Percentiles rank a stretch among this genome's conserved stretches.
Conservation (phyloP, 495 filamentous ascomycete genomes). For the Bathelium albidoporum region DNA sequence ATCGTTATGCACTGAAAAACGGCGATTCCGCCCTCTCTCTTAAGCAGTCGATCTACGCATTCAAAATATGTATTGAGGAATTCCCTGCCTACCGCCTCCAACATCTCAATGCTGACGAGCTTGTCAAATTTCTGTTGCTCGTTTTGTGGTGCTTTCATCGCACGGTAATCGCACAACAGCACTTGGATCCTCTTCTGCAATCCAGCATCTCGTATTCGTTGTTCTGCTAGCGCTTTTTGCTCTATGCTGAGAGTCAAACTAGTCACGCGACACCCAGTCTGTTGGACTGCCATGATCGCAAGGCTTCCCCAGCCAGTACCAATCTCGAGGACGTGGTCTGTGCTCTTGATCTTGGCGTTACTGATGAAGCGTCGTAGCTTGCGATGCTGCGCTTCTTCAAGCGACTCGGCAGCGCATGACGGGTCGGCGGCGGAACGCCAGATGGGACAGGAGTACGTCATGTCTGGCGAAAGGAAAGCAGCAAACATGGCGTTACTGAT, state of each 20-base stretch:
- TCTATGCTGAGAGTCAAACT: slow-evolving; percentile 21
- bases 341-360: slow-evolving; percentile 46
- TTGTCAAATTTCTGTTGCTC: slow-evolving; percentile 45
- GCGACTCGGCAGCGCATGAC: slow-evolving; percentile 36
- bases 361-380: slow-evolving; percentile 54
- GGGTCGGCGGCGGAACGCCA: slow-evolving; percentile 40
- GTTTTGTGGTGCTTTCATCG: slow-evolving; percentile 11
- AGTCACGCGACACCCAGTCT: slow-evolving; percentile 24
- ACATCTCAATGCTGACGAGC: slow-evolving; percentile 63
- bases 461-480: slow-evolving; percentile 59
- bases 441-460: slow-evolving; percentile 69
- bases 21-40: slow-evolving; percentile 52
- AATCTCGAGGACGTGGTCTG: slow-evolving; percentile 36
- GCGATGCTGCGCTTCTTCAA: slow-evolving; percentile 53
- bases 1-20: slow-evolving; percentile 71
- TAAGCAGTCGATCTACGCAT: slow-evolving; percentile 47
- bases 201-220: slow-evolving; percentile 19
- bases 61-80: slow-evolving; percentile 46
- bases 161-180: slow-evolving; percentile 24
- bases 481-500: slow-evolving; percentile 66
- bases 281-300: slow-evolving; percentile 22
- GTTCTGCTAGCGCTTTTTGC: slow-evolving; percentile 23
- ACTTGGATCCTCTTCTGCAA: slow-evolving; percentile 22
- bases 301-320: slow-evolving; percentile 26
- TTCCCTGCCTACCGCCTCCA: slow-evolving; percentile 60